Percentiles rank a stretch among this genome's conserved stretches.
Evolutionary conservation across 305 asterid species (phyloP).

Genomic region (Rubia tinctorum): DNA sequence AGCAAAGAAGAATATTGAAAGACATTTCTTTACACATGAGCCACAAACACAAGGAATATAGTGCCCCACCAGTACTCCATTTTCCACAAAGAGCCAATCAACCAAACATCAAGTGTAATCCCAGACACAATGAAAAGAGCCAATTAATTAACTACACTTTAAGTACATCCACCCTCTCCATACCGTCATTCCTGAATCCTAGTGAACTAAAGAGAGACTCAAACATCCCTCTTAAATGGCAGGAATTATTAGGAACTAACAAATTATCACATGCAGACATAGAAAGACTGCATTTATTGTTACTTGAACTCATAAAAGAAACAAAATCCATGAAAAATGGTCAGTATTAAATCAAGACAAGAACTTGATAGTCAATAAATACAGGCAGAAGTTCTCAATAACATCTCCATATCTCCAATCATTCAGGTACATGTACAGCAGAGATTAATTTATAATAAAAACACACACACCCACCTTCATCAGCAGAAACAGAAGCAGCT

Average conservation of each 20-base stretch:
- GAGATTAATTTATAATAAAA: not conserved
- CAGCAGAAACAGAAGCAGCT: slow-evolving; percentile 17
- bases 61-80: slow-evolving; percentile 10
- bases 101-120: not conserved
- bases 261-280: slow-evolving; percentile 1
- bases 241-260: not conserved
- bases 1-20: slow-evolving; percentile 6
- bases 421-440: not conserved
- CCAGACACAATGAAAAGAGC: not conserved
- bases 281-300: not conserved
- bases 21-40: slow-evolving; percentile 10
- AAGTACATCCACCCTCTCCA: not conserved
- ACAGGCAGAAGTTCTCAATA: not conserved
- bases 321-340: not conserved
- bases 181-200: not conserved
- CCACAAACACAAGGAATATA: slow-evolving; percentile 5
- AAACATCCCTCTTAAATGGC: not conserved
- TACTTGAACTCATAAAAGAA: not conserved
- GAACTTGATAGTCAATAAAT: not conserved
- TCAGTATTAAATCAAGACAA: not conserved
- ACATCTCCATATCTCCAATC: not conserved
- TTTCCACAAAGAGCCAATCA: not conserved
- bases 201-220: not conserved
- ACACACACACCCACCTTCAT: slow-evolving; percentile 8
- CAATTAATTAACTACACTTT: not conserved